Conservation (phyloP, 306 rosid species). For the Canavalia gladiata region DNA sequence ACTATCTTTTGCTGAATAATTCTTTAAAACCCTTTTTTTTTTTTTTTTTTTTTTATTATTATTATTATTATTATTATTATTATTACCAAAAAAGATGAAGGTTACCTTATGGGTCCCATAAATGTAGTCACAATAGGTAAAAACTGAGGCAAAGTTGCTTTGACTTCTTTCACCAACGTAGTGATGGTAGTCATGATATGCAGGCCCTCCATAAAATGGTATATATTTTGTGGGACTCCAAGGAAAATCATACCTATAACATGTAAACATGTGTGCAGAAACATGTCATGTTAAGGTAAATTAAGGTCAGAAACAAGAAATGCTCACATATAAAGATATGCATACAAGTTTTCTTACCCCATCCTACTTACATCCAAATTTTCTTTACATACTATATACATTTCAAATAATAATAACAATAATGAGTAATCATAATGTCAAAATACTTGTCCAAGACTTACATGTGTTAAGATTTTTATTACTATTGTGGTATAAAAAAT, state of each 20-base stretch:
- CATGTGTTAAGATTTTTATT: neutral
- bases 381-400: too few species aligned
- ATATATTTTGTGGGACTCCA: conserved; percentile 81
- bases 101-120: conserved; percentile 84
- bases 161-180: conserved; percentile 79
- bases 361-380: too few species aligned
- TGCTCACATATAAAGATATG: too few species aligned
- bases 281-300: neutral
- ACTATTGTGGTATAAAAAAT: neutral
- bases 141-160: conserved; percentile 84
- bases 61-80: neutral
- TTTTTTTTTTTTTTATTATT: too few species aligned
- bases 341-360: too few species aligned
- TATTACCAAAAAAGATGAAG: neutral
- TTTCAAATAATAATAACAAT: too few species aligned
- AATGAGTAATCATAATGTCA: neutral
- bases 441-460: neutral
- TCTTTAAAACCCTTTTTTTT: neutral
- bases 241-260: conserved; percentile 76
- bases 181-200: conserved; percentile 85
- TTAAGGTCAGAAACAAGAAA: neutral
- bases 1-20: neutral
- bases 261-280: neutral
- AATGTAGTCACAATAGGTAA: conserved; percentile 83
- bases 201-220: conserved; percentile 86